Percentiles rank a stretch among this genome's conserved stretches.
Conservation (phyloP, 805 yeast species). For the Saturnispora silvae region DNA sequence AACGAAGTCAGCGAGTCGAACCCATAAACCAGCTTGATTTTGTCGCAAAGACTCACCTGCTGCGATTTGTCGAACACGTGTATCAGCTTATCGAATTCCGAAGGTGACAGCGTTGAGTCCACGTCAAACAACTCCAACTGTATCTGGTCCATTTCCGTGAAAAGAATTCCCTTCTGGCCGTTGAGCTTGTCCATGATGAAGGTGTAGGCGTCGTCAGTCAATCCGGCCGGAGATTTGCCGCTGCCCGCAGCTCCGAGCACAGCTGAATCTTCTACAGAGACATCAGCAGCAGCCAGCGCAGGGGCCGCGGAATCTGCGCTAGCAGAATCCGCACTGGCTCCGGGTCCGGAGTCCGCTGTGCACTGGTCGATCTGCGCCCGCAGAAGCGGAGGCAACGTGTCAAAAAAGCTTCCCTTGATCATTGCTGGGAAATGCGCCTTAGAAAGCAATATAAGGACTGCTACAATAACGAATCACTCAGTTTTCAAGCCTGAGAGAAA, state of each 20-base stretch:
- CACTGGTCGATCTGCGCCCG: neutral
- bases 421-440: no score
- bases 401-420: slow-evolving; percentile 17
- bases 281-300: no score
- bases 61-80: slow-evolving; percentile 12
- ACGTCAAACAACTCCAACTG: slow-evolving; percentile 23
- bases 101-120: slow-evolving; percentile 18
- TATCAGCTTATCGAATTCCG: slow-evolving; percentile 17
- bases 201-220: neutral
- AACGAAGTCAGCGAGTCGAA: slow-evolving; percentile 17
- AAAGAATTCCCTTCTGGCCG: slow-evolving; percentile 20
- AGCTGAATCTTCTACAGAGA: no score
- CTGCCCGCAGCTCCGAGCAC: no score
- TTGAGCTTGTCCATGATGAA: slow-evolving; percentile 12
- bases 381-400: slow-evolving; percentile 10
- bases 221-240: no score
- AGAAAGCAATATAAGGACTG: no score
- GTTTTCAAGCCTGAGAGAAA: neutral
- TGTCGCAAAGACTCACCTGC: slow-evolving; percentile 19
- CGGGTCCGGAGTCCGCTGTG: neutral
- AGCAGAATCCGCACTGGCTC: neutral
- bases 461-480: no score
- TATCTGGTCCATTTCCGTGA: slow-evolving; percentile 19
- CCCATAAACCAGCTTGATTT: slow-evolving; percentile 21
- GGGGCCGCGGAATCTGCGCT: neutral